Base-by-base conservation (phyloP, 1,284 basidiomycete genomes). In the Irpex lacteus region DNA sequence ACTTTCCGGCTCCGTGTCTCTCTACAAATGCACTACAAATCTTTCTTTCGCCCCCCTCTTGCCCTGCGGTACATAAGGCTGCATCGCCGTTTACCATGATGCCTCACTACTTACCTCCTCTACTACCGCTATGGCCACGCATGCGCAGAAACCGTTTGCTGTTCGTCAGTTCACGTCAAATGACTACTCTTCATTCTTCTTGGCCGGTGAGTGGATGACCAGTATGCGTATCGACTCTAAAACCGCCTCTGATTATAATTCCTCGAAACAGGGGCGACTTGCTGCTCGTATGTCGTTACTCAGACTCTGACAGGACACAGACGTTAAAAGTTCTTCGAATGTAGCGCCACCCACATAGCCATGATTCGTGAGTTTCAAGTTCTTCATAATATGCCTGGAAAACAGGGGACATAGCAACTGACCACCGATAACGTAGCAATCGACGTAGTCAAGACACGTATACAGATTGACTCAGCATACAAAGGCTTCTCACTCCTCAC, bases 391-490 rank as follows among this genome's bases (percentile, higher is more conserved):
- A 34, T 34, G 32, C 1, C 32, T 34, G 32, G 32, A 34, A 34
- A 34, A 34, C 32, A 34, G 32, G 32, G 32, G 32, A 6, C 32
- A 6, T 34, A 6, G 32, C 32, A 34, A 34, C 32, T 34, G 32
- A 34, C 32, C 32, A 34, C 32, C 32, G 32, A 19, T 34, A 26
- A 59, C 68, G 32, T 34, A 87, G 92, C 93, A 8, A 85, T 96
- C 67, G 95, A 97, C 72, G 95, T 97, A 65, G 88, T 96, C 65
- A 97, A 98, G 77, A 97, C 95, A 0, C 87, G 94, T 9, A 95
- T 97, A 61, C 95, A 96, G 77, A 85, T 97, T 53, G 92, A 96
- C 75, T 90, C 94, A 0, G 78, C 84, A 0, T 71, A 86, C 86
- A 66, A 82, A 85, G 49, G 77, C 86, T 62, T 86, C 82, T 6